These are phyloP conservation scores for Cicer pinnatifidum DNA, from an alignment of 306 rosid genomes.

Conservation along the genomic window DNA sequence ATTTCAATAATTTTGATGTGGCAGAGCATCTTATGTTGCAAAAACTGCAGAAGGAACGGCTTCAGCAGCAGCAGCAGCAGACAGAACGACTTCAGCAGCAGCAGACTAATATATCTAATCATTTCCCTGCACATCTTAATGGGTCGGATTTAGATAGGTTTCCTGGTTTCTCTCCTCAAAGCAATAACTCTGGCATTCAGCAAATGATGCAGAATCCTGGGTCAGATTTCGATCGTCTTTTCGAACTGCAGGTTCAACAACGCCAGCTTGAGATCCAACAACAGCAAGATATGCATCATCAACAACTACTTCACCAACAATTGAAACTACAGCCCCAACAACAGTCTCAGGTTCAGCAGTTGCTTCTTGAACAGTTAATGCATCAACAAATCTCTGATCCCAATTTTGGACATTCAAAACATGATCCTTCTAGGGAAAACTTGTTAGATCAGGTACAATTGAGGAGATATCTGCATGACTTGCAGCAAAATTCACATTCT, in stretches of 20 bases:
- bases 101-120: constrained; percentile 48
- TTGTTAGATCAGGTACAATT: constrained; percentile 58
- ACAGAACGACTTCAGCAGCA: constrained; percentile 17
- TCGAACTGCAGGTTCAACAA: constrained; percentile 56
- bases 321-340: constrained; percentile 67
- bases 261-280: constrained; percentile 65
- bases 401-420: constrained; percentile 57
- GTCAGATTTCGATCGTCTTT: constrained; percentile 58
- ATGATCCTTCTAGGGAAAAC: constrained; percentile 57
- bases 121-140: constrained; percentile 50
- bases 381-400: constrained; percentile 62
- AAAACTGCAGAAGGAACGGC: constrained; percentile 54
- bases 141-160: constrained; percentile 56
- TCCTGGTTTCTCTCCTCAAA: constrained; percentile 55
- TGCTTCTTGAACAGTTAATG: constrained; percentile 65
- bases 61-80: constrained; percentile 56
- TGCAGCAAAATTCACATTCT: constrained; percentile 59
- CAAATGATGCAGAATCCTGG: constrained; percentile 56
- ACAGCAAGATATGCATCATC: constrained; percentile 64
- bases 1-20: constrained; percentile 49
- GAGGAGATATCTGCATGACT: constrained; percentile 56
- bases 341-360: constrained; percentile 62
- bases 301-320: constrained; percentile 59
- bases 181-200: constrained; percentile 52
- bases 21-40: constrained; percentile 57